A percentile compares a stretch with the other conserved stretches of the same genome.
phyloP scores from a whole-genome alignment of 352 stramenopile species.

The Globisporangium spiculum region DNA sequence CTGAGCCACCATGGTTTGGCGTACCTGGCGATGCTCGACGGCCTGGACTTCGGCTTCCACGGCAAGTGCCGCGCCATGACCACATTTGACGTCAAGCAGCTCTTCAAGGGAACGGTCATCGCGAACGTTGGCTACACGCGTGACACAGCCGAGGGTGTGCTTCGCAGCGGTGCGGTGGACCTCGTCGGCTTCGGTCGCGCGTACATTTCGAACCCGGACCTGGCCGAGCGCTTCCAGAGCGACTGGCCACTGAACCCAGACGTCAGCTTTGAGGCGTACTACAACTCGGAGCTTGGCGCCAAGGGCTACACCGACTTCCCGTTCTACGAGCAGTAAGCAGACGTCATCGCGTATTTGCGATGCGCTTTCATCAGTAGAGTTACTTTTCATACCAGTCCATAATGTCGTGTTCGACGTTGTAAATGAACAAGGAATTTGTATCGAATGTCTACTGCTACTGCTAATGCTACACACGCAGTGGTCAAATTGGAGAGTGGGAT shows the following conservation, averaged over 20 bases:
- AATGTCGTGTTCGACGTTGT: not conserved
- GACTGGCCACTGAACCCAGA: constrained; percentile 25
- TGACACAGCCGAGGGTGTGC: constrained; percentile 26
- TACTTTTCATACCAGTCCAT: not conserved
- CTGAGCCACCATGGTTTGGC: constrained; percentile 19
- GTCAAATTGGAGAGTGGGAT: too few species aligned
- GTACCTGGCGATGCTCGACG: constrained; percentile 32
- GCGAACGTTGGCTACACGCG: constrained; percentile 35
- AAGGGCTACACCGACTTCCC: constrained; percentile 18
- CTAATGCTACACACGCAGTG: too few species aligned
- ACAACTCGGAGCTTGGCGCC: constrained; percentile 5
- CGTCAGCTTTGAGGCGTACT: constrained; percentile 13
- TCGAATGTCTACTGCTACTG: too few species aligned
- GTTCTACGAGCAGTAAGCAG: constrained; percentile 11
- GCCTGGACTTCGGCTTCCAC: constrained; percentile 17
- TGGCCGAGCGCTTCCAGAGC: constrained; percentile 27
- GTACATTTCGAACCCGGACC: constrained; percentile 58
- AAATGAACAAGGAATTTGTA: not conserved
- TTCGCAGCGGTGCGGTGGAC: constrained; percentile 32
- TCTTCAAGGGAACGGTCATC: constrained; percentile 34
- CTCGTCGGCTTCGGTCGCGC: constrained; percentile 41
- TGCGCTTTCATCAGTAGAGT: not conserved
- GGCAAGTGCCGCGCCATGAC: constrained; percentile 24
- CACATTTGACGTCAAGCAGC: constrained; percentile 26
- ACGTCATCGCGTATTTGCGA: too few species aligned